A percentile compares a stretch with the other conserved stretches of the same genome.
Evolutionary conservation across 2,329 filamentous ascomycete genomes (phyloP).

Genomic region (Verticillium klebahnii): DNA sequence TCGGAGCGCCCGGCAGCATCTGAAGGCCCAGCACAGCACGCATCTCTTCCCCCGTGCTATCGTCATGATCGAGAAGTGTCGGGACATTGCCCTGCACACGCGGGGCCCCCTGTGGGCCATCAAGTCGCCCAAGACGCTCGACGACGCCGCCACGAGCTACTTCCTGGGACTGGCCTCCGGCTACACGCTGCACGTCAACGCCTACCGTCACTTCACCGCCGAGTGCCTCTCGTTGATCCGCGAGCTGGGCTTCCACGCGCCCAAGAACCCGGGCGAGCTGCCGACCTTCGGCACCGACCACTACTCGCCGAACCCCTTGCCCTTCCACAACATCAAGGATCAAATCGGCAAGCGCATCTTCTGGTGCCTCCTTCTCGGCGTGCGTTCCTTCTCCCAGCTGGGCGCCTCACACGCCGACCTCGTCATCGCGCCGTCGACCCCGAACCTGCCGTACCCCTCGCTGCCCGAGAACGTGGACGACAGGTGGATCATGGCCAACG

Average conservation of each 20-base stretch:
- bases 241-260: slow-evolving; percentile 60
- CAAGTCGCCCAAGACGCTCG: slow-evolving; percentile 43
- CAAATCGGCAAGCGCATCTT: slow-evolving; percentile 77
- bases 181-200: slow-evolving; percentile 64
- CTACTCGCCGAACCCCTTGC: slow-evolving; percentile 33
- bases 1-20: slow-evolving; percentile 62
- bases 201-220: slow-evolving; percentile 66
- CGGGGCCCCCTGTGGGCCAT: slow-evolving; percentile 51
- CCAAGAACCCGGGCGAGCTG: slow-evolving; percentile 36
- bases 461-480: slow-evolving; percentile 81
- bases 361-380: slow-evolving; percentile 74
- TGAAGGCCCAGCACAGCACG: slow-evolving; percentile 62
- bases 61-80: slow-evolving; percentile 65
- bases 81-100: slow-evolving; percentile 63
- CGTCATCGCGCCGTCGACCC: slow-evolving; percentile 71
- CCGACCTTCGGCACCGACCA: slow-evolving; percentile 35
- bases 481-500: slow-evolving; percentile 67
- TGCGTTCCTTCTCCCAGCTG: slow-evolving; percentile 70
- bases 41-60: slow-evolving; percentile 65
- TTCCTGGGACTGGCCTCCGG: slow-evolving; percentile 64
- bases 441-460: slow-evolving; percentile 71
- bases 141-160: slow-evolving; percentile 68
- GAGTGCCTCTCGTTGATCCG: slow-evolving; percentile 67
- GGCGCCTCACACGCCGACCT: slow-evolving; percentile 68
- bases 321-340: slow-evolving; percentile 65